Evolutionary conservation across 2,329 filamentous ascomycete species (phyloP).

Genomic region (Alternaria sp.): DNA sequence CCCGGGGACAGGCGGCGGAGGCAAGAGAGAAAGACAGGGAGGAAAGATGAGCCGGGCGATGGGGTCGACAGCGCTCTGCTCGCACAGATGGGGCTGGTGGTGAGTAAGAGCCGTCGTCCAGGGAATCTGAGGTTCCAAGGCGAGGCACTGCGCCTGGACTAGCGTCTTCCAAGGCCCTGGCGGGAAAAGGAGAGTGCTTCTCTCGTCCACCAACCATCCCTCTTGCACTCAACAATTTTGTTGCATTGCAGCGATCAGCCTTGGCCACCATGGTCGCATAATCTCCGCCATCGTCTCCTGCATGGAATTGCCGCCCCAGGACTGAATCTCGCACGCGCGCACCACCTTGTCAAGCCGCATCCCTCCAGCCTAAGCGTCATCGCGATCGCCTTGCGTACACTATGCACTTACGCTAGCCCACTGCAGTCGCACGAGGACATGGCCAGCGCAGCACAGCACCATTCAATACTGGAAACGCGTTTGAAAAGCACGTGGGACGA

Average conservation of each 20-base stretch:
- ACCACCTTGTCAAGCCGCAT: slow-evolving; percentile 8
- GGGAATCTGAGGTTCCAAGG: slow-evolving; percentile 32
- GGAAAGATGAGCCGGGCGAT: slow-evolving; percentile 20
- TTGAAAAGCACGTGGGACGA: not conserved
- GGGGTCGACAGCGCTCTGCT: slow-evolving; percentile 20
- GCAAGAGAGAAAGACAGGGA: slow-evolving; percentile 5
- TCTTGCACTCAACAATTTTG: slow-evolving; percentile 13
- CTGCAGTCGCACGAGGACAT: not conserved
- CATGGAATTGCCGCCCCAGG: not conserved
- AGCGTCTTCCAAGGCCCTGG: slow-evolving; percentile 3
- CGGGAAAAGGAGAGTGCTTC: slow-evolving; percentile 21
- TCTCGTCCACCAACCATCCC: slow-evolving; percentile 23
- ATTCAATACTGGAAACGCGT: not conserved
- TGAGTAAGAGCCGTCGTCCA: slow-evolving; percentile 29
- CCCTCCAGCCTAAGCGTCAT: slow-evolving; percentile 37
- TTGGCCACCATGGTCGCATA: slow-evolving; percentile 21
- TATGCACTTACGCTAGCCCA: slow-evolving; percentile 9
- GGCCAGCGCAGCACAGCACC: not conserved
- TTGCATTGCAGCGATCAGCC: slow-evolving; percentile 9
- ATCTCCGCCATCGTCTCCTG: slow-evolving; percentile 8
- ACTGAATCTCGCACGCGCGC: slow-evolving; percentile 7
- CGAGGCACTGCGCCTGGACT: slow-evolving; percentile 21
- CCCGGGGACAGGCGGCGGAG: slow-evolving; percentile 6
- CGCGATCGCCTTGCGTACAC: slow-evolving; percentile 15
- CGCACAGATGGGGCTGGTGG: slow-evolving; percentile 30